Evolutionary conservation across 2,329 filamentous ascomycete genomes (phyloP), one percentile per base, ranked within the genome.

Genomic region (Alternaria sp.): DNA sequence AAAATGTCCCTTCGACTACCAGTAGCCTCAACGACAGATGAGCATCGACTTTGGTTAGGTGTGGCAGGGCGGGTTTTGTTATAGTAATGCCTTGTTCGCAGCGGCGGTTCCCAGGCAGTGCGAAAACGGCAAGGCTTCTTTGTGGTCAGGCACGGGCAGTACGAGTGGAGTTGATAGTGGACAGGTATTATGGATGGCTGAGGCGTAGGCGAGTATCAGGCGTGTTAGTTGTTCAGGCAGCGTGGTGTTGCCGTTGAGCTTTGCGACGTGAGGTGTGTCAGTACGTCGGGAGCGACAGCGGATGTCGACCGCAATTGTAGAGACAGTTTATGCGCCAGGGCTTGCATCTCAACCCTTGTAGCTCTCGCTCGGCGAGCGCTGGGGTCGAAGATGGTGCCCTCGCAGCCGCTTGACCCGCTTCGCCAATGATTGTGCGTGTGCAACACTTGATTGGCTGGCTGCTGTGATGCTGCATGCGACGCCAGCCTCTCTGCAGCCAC

Each of bases 261-360:
- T 72, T 71, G 74, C 74, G 70, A 78, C 75, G 64, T 63, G 65
- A 70, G 67, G 70, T 69, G 75, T 78, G 65, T 76, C 75, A 78
- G 72, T 67, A 66, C 54, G 49, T 46, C 44, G 38, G 54, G 65
- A 66, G 68, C 62, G 65, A 69, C 68, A 69, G 73, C 67, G 71
- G 63, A 65, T 46, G 60, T 60, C 51, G 62, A 57, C 70, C 66
- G 66, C 71, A 77, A 73, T 73, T 72, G 73, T 72, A 76, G 56
- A 71, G 64, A 56, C 59, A 59, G 66, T 68, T 77, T 70, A 78
- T 78, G 75, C 75, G 70, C 70, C 61, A 61, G 63, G 66, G 47
- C 47, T 55, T 54, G 53, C 54, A 44, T 46, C 44, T 51, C 22
- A 44, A 34, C 22, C 20, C 48, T 41, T 22, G 30, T 32, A 41